Percentiles rank a stretch among this genome's conserved stretches.
Conservation (phyloP, 441 rosid species). For the Erysimum pusillum region DNA sequence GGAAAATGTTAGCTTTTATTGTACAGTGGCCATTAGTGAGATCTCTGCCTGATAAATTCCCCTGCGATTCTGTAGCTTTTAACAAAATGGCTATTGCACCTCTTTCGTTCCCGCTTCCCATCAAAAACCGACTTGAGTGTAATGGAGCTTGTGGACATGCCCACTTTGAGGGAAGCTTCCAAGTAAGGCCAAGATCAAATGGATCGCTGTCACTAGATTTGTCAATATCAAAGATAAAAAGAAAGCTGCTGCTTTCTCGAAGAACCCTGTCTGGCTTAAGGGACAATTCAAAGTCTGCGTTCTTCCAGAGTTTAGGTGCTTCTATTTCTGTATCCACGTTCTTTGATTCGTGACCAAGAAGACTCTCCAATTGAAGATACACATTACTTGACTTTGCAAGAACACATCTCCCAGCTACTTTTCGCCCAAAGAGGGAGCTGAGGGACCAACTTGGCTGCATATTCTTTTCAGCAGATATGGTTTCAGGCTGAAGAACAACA, state of each 20-base stretch:
- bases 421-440: slow-evolving; percentile 84
- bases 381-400: slow-evolving; percentile 80
- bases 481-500: slow-evolving; percentile 76
- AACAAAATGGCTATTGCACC: slow-evolving; percentile 93
- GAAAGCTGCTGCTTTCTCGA: slow-evolving; percentile 60
- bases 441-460: slow-evolving; percentile 88
- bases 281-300: slow-evolving; percentile 64
- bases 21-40: slow-evolving; percentile 49
- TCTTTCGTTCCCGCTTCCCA: slow-evolving; percentile 98
- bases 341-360: slow-evolving; percentile 53
- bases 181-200: slow-evolving; percentile 74
- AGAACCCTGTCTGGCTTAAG: slow-evolving; percentile 68
- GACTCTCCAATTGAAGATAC: slow-evolving; percentile 76
- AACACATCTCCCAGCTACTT: slow-evolving; percentile 68
- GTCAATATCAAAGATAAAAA: slow-evolving; percentile 66
- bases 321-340: slow-evolving; percentile 48
- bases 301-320: slow-evolving; percentile 43
- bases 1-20: slow-evolving; percentile 74
- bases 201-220: slow-evolving; percentile 64
- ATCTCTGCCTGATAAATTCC: slow-evolving; percentile 44
- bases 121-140: slow-evolving; percentile 80
- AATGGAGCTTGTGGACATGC: slow-evolving; percentile 76
- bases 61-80: slow-evolving; percentile 59
- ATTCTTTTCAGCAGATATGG: slow-evolving; percentile 47
- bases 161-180: slow-evolving; percentile 84